phyloP scores from a whole-genome alignment of 805 yeast species.

The Wickerhamomyces alni region DNA sequence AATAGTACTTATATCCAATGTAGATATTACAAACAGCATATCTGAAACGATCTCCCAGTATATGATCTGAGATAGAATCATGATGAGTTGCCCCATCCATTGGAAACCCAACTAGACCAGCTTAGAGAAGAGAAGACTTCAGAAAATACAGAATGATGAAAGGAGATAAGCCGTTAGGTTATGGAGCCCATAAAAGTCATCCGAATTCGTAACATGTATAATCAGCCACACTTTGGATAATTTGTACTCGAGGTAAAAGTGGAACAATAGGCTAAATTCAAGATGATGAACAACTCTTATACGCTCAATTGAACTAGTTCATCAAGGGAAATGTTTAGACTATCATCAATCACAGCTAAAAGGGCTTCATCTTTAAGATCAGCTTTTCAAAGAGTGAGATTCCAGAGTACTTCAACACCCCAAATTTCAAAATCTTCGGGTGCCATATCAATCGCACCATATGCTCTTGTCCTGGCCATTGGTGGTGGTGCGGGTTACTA shows the following conservation, averaged over 20 bases:
- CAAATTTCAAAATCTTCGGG: not conserved
- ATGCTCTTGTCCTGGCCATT: slow-evolving; percentile 1
- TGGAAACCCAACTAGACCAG: slow-evolving; percentile 10
- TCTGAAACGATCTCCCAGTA: slow-evolving; percentile 7
- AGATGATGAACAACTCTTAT: not conserved
- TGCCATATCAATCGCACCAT: not conserved
- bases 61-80: slow-evolving; percentile 9
- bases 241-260: not conserved
- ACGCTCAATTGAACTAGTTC: too few relatives aligned
- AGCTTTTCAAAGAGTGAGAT: not conserved
- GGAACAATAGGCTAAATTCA: not conserved
- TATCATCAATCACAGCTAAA: not conserved
- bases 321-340: too few relatives aligned
- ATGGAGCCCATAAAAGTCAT: too few relatives aligned
- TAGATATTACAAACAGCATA: too few relatives aligned
- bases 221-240: too few relatives aligned
- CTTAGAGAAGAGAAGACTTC: not conserved
- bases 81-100: slow-evolving; percentile 19
- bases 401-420: not conserved
- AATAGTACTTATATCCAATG: too few relatives aligned
- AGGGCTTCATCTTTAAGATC: not conserved
- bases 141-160: not conserved
- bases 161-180: not conserved
- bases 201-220: too few relatives aligned
- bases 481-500: slow-evolving; percentile 11